These are phyloP conservation scores for Eremochloa ophiuroides DNA, from an alignment of 176 grass and related monocot genomes.

Conservation along the genomic window DNA sequence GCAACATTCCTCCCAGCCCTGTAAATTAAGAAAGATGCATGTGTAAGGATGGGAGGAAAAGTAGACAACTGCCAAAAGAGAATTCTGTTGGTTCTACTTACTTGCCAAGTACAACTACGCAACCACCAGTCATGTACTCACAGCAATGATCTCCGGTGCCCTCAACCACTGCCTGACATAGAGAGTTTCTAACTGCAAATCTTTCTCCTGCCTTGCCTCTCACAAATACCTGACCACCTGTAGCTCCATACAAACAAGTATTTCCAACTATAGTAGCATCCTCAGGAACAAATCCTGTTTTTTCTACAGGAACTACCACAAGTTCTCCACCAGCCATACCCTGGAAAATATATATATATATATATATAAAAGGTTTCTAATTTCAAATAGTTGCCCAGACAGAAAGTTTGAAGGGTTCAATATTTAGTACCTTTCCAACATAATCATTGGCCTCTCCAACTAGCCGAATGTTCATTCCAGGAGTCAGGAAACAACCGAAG, in stretches of 20 bases:
- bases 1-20: constrained; percentile 99
- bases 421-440: constrained; percentile 82
- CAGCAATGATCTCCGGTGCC: constrained; percentile 99
- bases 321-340: constrained; percentile 97
- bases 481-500: constrained; percentile 94
- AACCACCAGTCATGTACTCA: constrained; percentile 99
- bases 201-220: constrained; percentile 95
- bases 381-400: constrained; percentile 16
- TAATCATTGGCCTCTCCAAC: constrained; percentile 98
- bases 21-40: constrained; percentile 34
- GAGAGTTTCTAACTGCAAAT: constrained; percentile 98
- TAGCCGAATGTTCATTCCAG: constrained; percentile 92
- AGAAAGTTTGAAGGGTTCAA: background rate
- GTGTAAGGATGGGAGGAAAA: constrained; percentile 15
- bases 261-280: constrained; percentile 99
- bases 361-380: background rate
- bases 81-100: constrained; percentile 40
- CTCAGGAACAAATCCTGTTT: constrained; percentile 84
- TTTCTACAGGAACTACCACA: constrained; percentile 82
- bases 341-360: constrained; percentile 35
- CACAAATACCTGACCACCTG: constrained; percentile 94
- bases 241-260: constrained; percentile 98
- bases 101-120: constrained; percentile 99
- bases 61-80: background rate
- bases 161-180: constrained; percentile 94